Conservation (phyloP, 306 rosid species). For the Trifolium dubium region DNA sequence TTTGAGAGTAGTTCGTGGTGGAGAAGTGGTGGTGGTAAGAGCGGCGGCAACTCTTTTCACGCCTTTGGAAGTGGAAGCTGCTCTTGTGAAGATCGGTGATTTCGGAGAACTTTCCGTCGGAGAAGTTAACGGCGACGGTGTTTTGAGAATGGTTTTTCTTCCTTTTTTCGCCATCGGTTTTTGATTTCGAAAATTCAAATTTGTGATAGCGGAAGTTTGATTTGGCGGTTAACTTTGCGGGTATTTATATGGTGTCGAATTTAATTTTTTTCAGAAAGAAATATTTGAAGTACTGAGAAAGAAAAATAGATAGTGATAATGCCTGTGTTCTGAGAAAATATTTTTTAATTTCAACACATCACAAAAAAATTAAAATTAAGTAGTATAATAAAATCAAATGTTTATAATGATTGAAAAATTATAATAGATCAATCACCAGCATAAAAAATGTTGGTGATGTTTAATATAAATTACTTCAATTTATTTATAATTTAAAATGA, state of each 20-base stretch:
- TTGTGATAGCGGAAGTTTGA: not conserved
- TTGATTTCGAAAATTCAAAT: constrained; percentile 13
- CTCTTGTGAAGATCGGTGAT: constrained; percentile 56
- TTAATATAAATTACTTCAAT: too few relatives aligned
- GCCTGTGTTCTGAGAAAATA: too few relatives aligned
- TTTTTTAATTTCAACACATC: too few relatives aligned
- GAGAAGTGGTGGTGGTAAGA: constrained; percentile 47
- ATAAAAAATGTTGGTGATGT: too few relatives aligned
- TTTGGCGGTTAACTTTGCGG: constrained; percentile 31
- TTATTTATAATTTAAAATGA: too few relatives aligned
- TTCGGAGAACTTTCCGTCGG: constrained; percentile 56
- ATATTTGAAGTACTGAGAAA: too few relatives aligned
- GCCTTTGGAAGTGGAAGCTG: constrained; percentile 54
- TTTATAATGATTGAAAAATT: too few relatives aligned
- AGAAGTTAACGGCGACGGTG: constrained; percentile 59
- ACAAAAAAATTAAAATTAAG: too few relatives aligned
- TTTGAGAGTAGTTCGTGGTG: constrained; percentile 49
- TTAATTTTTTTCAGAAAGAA: too few relatives aligned
- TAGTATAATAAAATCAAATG: too few relatives aligned
- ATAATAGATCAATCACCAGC: too few relatives aligned
- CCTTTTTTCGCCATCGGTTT: constrained; percentile 65
- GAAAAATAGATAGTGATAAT: too few relatives aligned
- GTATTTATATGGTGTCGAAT: constrained; percentile 30
- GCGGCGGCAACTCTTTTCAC: constrained; percentile 45
- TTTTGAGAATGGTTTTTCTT: constrained; percentile 61